Evolutionary conservation across 208 protist species (phyloP).

Genomic region (Lotmaria passim): DNA sequence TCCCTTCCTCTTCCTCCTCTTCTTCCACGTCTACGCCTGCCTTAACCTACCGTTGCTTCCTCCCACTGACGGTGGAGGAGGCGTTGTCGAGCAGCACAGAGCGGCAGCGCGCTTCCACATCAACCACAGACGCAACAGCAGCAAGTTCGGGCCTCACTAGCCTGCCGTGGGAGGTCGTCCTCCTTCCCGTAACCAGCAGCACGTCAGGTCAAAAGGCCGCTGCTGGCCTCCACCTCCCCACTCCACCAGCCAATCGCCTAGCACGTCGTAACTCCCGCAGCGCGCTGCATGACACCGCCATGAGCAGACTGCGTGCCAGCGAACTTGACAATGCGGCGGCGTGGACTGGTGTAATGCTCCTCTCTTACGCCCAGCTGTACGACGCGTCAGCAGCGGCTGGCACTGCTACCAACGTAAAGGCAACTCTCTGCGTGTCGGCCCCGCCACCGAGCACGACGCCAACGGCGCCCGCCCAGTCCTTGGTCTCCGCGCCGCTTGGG

Average conservation of each 20-base stretch:
- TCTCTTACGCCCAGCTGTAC: conserved; percentile 26
- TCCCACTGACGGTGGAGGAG: conserved; percentile 9
- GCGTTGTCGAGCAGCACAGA: not conserved
- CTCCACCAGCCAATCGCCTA: not conserved
- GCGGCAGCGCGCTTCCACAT: not conserved
- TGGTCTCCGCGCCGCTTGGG: conserved; percentile 12
- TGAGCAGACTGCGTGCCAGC: not conserved
- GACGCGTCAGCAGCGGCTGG: conserved; percentile 5
- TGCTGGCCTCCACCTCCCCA: not conserved
- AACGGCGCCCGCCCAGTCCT: not conserved
- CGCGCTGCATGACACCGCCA: not conserved
- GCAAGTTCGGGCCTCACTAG: not conserved
- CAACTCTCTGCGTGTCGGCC: conserved; percentile 21
- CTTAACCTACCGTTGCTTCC: conserved; percentile 31
- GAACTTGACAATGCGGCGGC: not conserved
- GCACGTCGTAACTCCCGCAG: conserved; percentile 19
- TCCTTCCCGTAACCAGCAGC: conserved; percentile 4
- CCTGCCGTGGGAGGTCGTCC: conserved; percentile 26
- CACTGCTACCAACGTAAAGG: not conserved
- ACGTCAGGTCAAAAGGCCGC: not conserved
- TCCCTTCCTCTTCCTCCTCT: not conserved
- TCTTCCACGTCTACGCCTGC: not conserved
- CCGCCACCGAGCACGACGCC: not conserved
- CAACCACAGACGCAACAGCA: not conserved
- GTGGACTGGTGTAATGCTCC: conserved; percentile 5